Percentiles rank a stretch among this genome's conserved stretches.
phyloP scores from a whole-genome alignment of 805 yeast genomes.

The Metschnikowia santaceciliae region DNA sequence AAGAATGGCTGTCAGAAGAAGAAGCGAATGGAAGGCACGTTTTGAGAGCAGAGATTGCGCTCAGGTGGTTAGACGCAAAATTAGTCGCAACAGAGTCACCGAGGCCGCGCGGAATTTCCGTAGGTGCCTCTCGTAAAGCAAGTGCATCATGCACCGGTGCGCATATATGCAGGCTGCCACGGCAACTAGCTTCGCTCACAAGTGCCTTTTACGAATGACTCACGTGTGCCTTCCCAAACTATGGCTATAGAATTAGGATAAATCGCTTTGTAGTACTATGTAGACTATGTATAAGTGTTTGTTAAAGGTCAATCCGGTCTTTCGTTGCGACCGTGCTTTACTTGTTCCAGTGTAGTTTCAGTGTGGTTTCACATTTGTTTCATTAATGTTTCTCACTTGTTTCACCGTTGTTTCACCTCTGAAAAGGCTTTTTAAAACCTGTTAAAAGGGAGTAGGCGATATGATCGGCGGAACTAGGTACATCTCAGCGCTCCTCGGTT shows the following conservation, averaged over 20 bases:
- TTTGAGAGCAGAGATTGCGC: neutral
- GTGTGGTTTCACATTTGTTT: neutral
- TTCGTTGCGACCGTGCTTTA: no score
- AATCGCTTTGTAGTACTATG: no score
- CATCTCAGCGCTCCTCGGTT: no score
- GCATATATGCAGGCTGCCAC: neutral
- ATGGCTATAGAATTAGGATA: no score
- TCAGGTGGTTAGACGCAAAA: neutral
- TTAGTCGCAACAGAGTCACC: slow-evolving; percentile 2
- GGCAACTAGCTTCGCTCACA: neutral
- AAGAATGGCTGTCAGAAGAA: neutral
- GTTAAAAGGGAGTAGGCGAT: no score
- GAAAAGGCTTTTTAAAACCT: no score
- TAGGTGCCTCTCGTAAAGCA: slow-evolving; percentile 1
- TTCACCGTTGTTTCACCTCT: no score
- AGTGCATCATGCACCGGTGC: neutral
- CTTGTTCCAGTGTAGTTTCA: no score
- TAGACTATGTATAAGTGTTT: no score
- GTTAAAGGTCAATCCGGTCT: no score
- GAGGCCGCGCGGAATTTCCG: neutral
- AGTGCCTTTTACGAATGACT: slow-evolving; percentile 1
- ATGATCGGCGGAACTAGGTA: no score
- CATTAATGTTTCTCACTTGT: neutral
- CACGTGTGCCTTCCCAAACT: neutral
- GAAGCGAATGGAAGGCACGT: neutral